A percentile compares a stretch with the other conserved stretches of the same genome.
phyloP scores from a whole-genome alignment of 2,329 filamentous ascomycete species.

The Aspergillus fructus region DNA sequence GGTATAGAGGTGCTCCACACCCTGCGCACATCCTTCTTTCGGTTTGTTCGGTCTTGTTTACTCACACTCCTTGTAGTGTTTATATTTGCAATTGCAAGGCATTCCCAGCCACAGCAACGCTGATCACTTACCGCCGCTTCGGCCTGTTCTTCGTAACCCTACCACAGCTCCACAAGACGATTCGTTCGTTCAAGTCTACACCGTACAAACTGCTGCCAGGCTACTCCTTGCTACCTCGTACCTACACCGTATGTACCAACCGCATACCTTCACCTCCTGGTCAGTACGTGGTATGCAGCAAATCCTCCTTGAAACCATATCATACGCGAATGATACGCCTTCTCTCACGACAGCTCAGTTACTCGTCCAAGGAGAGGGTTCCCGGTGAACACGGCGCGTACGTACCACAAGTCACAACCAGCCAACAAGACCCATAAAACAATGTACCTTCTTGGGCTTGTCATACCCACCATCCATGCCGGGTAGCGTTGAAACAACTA shows the following conservation, averaged over 20 bases:
- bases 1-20: slow-evolving; percentile 1
- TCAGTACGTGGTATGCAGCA: neutral
- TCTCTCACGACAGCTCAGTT: neutral
- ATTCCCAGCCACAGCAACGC: neutral
- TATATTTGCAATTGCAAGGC: neutral
- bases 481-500: neutral
- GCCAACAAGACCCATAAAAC: neutral
- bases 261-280: neutral
- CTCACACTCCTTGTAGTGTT: no score
- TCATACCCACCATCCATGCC: neutral
- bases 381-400: neutral
- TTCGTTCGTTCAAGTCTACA: neutral
- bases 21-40: neutral
- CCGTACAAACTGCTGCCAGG: neutral
- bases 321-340: neutral
- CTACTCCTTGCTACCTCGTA: neutral
- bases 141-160: neutral
- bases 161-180: neutral
- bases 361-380: no score
- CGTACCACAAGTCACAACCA: neutral
- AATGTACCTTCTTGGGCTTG: neutral
- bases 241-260: neutral
- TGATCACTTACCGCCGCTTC: neutral
- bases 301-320: neutral
- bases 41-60: neutral